phyloP scores from a whole-genome alignment of 2,329 filamentous ascomycete species.

The Ceratocystis destructans region DNA sequence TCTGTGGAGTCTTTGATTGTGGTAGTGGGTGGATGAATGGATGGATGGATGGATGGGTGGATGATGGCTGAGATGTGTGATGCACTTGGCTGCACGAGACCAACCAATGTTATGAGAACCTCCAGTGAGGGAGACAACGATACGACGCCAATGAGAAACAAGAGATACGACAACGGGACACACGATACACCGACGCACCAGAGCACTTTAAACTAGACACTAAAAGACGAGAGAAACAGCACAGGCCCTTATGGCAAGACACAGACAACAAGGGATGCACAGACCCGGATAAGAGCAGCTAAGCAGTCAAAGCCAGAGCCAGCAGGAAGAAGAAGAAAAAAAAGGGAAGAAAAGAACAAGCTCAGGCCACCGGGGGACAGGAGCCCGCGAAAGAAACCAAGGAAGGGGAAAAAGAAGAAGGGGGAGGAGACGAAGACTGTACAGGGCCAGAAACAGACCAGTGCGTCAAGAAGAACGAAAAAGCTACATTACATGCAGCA shows the following conservation, averaged over 20 bases:
- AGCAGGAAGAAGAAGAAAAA: not conserved
- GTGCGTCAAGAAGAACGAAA: not conserved
- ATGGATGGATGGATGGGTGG: not conserved
- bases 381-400: not conserved
- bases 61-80: not conserved
- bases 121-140: not conserved
- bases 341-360: constrained; percentile 6
- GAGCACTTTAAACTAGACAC: no score
- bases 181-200: not conserved
- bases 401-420: not conserved
- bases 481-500: not conserved
- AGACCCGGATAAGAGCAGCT: not conserved
- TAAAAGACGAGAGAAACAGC: not conserved
- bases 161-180: not conserved
- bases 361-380: not conserved
- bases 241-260: not conserved
- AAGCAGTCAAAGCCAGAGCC: not conserved
- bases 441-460: not conserved
- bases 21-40: not conserved
- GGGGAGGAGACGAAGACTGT: not conserved
- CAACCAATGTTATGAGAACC: not conserved
- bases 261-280: not conserved
- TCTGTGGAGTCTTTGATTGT: not conserved
- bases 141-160: not conserved
- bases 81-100: not conserved